Percentiles rank a stretch among this genome's conserved stretches.
phyloP scores from a whole-genome alignment of 1,139 yeast genomes.

The Kodamaea plutei region DNA sequence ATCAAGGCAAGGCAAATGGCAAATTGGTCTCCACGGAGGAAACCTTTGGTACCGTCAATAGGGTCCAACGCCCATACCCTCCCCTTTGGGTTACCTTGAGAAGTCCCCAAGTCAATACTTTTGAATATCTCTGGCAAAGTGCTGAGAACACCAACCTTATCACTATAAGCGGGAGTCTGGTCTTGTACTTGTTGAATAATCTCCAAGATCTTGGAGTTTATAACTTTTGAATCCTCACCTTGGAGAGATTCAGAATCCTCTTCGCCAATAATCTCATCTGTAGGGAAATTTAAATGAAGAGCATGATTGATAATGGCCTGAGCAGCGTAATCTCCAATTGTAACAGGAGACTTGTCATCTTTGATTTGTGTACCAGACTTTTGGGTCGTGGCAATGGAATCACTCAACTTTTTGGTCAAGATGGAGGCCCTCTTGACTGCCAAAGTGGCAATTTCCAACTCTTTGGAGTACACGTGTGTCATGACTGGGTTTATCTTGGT shows the following conservation, averaged over 20 bases:
- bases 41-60: constrained; percentile 97
- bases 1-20: constrained; percentile 92
- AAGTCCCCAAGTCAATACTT: constrained; percentile 75
- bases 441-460: constrained; percentile 72
- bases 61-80: constrained; percentile 98
- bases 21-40: constrained; percentile 91
- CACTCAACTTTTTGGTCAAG: constrained; percentile 69
- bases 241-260: constrained; percentile 74
- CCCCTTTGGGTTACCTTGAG: constrained; percentile 71
- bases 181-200: constrained; percentile 47
- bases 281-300: constrained; percentile 71
- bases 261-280: constrained; percentile 88
- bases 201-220: constrained; percentile 43
- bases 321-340: constrained; percentile 94
- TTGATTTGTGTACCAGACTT: constrained; percentile 69
- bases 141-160: constrained; percentile 38
- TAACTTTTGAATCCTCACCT: constrained; percentile 29
- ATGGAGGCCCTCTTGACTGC: constrained; percentile 88
- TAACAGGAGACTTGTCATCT: constrained; percentile 89
- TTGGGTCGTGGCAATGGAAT: constrained; percentile 56
- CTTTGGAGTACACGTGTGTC: constrained; percentile 42
- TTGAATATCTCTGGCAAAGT: constrained; percentile 50
- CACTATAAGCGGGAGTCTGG: constrained; percentile 21
- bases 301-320: constrained; percentile 91
- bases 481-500: constrained; percentile 3